Base-by-base conservation (phyloP, 1,139 yeast species). In the Petasospora rhodanensis region DNA sequence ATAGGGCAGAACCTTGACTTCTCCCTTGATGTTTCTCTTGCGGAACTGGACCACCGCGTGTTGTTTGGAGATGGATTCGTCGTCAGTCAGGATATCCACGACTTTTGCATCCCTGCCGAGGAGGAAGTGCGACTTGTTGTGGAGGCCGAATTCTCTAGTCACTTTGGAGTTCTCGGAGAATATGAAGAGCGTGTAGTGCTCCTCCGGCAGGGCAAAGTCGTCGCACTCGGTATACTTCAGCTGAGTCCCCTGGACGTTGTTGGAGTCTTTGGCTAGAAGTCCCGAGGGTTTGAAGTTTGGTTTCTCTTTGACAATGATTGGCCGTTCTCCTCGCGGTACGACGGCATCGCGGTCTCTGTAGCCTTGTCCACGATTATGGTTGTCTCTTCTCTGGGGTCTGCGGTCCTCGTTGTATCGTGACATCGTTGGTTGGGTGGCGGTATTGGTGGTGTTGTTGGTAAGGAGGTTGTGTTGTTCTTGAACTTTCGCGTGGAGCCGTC, bases 31-130 rank as follows among this genome's bases (percentile, higher is more conserved):
- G n/a, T 39, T 22, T n/a, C 5, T 11, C 12, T 4, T 14, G 17
- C 73, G 52, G 41, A 69, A 74, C 43, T 76, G 82, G 9, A 76
- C 56, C 1, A 65, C 81, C 8, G 79, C 77, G 43, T 76, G 82
- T 45, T 70, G 73, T 35, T 67, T 65, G 2, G 78, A 70, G 26
- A 72, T 66, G 1, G 68, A 55, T 14, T 59, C 61, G 30, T 68
- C 67, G 13, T 61, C 60, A 2, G 72, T 52, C 10, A 57, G 52
- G 3, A 75, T 61, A 45, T 75, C 76, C 15, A 64, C 66, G 1
- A 67, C 49, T 10, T 59, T 53, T 6, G 48, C 45, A 38, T 70
- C 76, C 24, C 78, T 56, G 0, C 82, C 82, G 10, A 75, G 46
- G 4, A 70, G 43, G 32, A 58, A 64, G 26, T 46, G 54, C 11